A percentile compares a stretch with the other conserved stretches of the same genome.
phyloP scores from a whole-genome alignment of 345 rosid species.

The Pistacia integerrima region DNA sequence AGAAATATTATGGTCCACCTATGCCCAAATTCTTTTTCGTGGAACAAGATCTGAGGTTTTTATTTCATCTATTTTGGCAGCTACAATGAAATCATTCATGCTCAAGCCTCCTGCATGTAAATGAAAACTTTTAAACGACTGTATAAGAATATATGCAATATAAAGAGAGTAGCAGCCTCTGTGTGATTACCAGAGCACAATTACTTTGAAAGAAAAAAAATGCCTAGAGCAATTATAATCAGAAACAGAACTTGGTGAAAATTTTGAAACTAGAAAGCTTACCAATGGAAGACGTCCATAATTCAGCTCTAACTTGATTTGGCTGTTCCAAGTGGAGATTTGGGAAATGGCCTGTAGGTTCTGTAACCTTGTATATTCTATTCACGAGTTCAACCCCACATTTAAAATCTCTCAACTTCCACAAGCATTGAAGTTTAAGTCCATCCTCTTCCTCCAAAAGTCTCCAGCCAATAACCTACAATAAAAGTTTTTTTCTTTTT shows the following conservation, averaged over 20 bases:
- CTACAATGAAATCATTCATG: slow-evolving; percentile 86
- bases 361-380: slow-evolving; percentile 62
- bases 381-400: slow-evolving; percentile 86
- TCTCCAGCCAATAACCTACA: slow-evolving; percentile 90
- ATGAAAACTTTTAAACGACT: neutral
- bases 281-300: slow-evolving; percentile 84
- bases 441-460: slow-evolving; percentile 71
- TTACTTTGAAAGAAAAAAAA: neutral
- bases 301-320: slow-evolving; percentile 82
- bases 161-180: neutral
- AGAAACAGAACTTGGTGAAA: neutral
- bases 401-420: slow-evolving; percentile 80
- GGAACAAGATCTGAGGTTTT: slow-evolving; percentile 89
- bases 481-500: neutral
- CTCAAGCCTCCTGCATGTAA: slow-evolving; percentile 76
- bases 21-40: slow-evolving; percentile 85
- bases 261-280: slow-evolving; percentile 9
- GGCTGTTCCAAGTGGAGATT: slow-evolving; percentile 70
- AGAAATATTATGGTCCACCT: neutral
- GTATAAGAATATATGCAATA: neutral
- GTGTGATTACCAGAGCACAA: too few species aligned
- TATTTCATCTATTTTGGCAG: slow-evolving; percentile 82
- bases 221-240: neutral
- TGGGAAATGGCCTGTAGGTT: slow-evolving; percentile 77
- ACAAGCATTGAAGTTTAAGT: slow-evolving; percentile 74